Evolutionary conservation across 73 alveolate genomes (phyloP).

Genomic region (Paramecium primaurelia): DNA sequence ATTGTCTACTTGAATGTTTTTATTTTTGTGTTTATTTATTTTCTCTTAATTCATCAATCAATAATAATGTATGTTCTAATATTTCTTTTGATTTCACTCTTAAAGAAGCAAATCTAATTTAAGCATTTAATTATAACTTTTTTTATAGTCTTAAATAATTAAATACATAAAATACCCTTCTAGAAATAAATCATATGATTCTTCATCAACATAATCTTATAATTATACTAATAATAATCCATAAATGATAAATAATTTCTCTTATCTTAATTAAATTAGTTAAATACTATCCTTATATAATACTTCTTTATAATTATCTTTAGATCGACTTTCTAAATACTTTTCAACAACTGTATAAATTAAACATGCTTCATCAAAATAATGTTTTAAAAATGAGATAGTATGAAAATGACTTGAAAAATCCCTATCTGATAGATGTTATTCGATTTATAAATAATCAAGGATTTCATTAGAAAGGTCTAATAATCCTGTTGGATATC

Average conservation of each 20-base stretch:
- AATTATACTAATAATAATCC: neutral
- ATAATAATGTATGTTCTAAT: neutral
- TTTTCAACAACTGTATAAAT: slow-evolving; percentile 32
- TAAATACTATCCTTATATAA: slow-evolving; percentile 4
- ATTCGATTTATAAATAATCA: neutral
- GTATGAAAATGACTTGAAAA: neutral
- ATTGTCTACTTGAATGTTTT: neutral
- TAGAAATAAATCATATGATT: neutral
- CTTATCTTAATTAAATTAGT: slow-evolving; percentile 31
- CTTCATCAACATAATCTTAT: neutral
- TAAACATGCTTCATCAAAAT: neutral
- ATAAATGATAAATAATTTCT: neutral
- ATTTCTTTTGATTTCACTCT: neutral
- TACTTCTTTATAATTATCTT: slow-evolving; percentile 45
- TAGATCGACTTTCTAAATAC: slow-evolving; percentile 2
- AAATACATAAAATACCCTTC: neutral
- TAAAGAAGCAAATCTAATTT: neutral
- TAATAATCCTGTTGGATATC: slow-evolving; percentile 7
- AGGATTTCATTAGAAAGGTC: neutral
- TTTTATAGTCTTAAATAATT: neutral
- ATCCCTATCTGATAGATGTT: neutral
- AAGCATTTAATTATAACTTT: neutral
- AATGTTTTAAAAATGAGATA: neutral
- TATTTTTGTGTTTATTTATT: neutral
- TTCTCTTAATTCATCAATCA: slow-evolving; percentile 37